These are phyloP conservation scores for Agaricales sp. DNA, from an alignment of 1,284 basidiomycete genomes.

Conservation along the genomic window DNA sequence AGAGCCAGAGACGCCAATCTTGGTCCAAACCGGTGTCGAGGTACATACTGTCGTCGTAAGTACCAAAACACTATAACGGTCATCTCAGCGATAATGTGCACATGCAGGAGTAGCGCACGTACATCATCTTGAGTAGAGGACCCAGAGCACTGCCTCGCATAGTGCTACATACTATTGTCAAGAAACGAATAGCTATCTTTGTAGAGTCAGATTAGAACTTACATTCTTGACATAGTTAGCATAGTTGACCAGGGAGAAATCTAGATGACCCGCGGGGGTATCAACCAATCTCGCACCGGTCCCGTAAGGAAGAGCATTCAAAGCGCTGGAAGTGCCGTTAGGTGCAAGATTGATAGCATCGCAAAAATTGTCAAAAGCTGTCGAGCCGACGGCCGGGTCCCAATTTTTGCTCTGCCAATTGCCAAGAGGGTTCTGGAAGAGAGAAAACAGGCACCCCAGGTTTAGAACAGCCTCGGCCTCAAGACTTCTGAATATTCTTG, in stretches of 20 bases:
- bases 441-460: too few species aligned
- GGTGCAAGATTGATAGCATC: constrained; percentile 41
- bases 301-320: constrained; percentile 13
- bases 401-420: constrained; percentile 64
- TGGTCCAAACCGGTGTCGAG: constrained; percentile 51
- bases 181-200: background rate
- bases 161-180: background rate
- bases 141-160: constrained; percentile 34
- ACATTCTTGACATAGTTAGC: constrained; percentile 68
- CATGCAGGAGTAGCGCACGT: constrained; percentile 13
- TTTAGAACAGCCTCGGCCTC: too few species aligned
- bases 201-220: too few species aligned
- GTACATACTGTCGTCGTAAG: constrained; percentile 61
- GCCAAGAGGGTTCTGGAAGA: constrained; percentile 23
- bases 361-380: constrained; percentile 66
- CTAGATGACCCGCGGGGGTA: constrained; percentile 30
- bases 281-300: constrained; percentile 32
- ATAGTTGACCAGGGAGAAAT: constrained; percentile 63
- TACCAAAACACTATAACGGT: constrained; percentile 73
- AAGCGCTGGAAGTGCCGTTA: constrained; percentile 15
- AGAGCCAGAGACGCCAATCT: constrained; percentile 82
- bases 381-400: constrained; percentile 63
- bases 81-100: constrained; percentile 1
- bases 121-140: constrained; percentile 51
- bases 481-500: background rate